Percentiles rank a stretch among this genome's conserved stretches.
These are phyloP conservation scores for Tulasnella calospora DNA, from an alignment of 768 basidiomycete genomes.

Conservation along the genomic window DNA sequence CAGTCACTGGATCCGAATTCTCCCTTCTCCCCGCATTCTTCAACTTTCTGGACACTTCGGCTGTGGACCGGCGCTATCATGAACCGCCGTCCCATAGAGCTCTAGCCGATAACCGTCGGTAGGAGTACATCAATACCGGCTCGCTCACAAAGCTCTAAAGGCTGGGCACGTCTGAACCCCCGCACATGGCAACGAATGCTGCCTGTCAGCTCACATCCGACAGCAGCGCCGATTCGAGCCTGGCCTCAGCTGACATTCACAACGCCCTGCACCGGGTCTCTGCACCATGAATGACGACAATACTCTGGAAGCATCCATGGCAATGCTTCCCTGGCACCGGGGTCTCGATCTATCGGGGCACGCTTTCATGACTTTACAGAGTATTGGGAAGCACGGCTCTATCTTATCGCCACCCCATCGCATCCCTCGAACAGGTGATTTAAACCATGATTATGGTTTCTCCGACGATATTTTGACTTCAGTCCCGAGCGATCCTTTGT, in stretches of 20 bases:
- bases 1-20: not conserved
- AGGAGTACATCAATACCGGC: not conserved
- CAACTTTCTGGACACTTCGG: not conserved
- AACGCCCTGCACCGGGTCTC: not conserved
- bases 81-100: not conserved
- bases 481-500: not conserved
- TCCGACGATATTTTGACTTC: slow-evolving; percentile 6
- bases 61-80: not conserved
- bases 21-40: not conserved
- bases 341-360: slow-evolving; percentile 7
- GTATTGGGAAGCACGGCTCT: not conserved
- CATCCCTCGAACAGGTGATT: not conserved
- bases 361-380: not conserved
- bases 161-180: not conserved
- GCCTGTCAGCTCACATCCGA: not conserved
- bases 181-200: not conserved
- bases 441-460: not conserved
- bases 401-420: slow-evolving; percentile 1
- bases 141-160: not conserved
- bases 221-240: not conserved
- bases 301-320: not conserved
- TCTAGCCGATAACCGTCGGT: not conserved
- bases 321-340: not conserved
- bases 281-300: not conserved
- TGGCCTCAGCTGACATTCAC: not conserved